phyloP scores from a whole-genome alignment of 345 rosid species.

The Hibiscus tridactylites region DNA sequence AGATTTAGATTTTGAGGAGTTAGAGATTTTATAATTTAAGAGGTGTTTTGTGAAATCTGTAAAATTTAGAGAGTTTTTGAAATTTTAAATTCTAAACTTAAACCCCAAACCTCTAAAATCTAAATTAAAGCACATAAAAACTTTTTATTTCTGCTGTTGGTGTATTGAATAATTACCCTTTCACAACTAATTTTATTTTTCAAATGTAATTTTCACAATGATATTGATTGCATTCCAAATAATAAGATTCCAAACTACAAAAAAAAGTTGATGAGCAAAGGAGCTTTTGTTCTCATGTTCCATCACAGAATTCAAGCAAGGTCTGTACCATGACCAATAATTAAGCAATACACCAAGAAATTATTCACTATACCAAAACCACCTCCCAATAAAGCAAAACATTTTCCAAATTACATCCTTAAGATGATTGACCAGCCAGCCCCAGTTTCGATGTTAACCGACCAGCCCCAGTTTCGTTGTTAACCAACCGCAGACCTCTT shows the following conservation, averaged over 20 bases:
- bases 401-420: not conserved
- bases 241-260: conserved; percentile 3
- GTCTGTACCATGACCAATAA: not conserved
- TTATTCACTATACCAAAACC: conserved; percentile 10
- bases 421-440: conserved; percentile 38
- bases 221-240: not conserved
- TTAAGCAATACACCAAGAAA: conserved; percentile 5
- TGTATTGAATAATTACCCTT: too few species aligned
- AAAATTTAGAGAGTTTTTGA: too few species aligned
- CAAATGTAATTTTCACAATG: not conserved
- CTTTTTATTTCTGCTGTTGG: too few species aligned
- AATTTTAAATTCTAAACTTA: too few species aligned
- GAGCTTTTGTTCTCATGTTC: not conserved
- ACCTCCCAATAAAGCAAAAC: not conserved
- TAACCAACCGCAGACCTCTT: conserved; percentile 71
- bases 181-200: not conserved
- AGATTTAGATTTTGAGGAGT: too few species aligned
- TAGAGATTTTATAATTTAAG: too few species aligned
- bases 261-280: conserved; percentile 2
- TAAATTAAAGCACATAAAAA: too few species aligned
- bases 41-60: too few species aligned
- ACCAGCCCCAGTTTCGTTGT: conserved; percentile 59
- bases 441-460: conserved; percentile 44
- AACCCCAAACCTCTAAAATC: too few species aligned
- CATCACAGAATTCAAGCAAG: not conserved